Conservation (phyloP, 1,139 yeast genomes). For the Pichia sp. region DNA sequence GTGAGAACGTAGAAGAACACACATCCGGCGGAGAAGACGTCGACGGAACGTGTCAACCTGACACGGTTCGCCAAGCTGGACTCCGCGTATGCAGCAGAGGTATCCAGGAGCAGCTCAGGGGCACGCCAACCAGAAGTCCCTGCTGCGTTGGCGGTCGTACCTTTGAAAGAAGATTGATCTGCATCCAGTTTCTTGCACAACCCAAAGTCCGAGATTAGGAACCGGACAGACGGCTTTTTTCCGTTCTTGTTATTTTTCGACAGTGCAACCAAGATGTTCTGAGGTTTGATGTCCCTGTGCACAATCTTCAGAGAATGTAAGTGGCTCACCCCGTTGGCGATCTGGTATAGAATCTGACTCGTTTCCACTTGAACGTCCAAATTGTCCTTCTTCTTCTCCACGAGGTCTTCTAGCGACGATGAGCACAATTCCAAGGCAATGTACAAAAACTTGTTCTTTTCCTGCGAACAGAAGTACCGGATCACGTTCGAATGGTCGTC, state of each 20-base stretch:
- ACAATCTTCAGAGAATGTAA: conserved; percentile 88
- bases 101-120: conserved; percentile 68
- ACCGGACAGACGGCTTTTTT: conserved; percentile 48
- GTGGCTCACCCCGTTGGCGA: conserved; percentile 81
- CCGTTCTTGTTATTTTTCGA: conserved; percentile 38
- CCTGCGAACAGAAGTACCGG: conserved; percentile 87
- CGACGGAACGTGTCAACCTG: conserved; percentile 85
- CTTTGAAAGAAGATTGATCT: conserved; percentile 90
- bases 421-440: conserved; percentile 91
- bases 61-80: conserved; percentile 45
- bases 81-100: conserved; percentile 20
- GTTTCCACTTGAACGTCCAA: conserved; percentile 38
- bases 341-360: conserved; percentile 63
- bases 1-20: conserved; percentile 84
- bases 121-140: conserved; percentile 99
- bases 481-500: conserved; percentile 97
- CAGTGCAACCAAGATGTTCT: conserved; percentile 83
- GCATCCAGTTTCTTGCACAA: conserved; percentile 85
- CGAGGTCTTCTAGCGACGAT: conserved; percentile 81
- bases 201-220: conserved; percentile 92
- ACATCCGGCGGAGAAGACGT: conserved; percentile 91
- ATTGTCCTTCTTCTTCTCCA: conserved; percentile 50
- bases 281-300: conserved; percentile 95
- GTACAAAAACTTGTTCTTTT: conserved; percentile 79
- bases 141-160: conserved; percentile 89